These are phyloP conservation scores for Suillus alpinus DNA, from an alignment of 768 basidiomycete species.

Conservation along the genomic window DNA sequence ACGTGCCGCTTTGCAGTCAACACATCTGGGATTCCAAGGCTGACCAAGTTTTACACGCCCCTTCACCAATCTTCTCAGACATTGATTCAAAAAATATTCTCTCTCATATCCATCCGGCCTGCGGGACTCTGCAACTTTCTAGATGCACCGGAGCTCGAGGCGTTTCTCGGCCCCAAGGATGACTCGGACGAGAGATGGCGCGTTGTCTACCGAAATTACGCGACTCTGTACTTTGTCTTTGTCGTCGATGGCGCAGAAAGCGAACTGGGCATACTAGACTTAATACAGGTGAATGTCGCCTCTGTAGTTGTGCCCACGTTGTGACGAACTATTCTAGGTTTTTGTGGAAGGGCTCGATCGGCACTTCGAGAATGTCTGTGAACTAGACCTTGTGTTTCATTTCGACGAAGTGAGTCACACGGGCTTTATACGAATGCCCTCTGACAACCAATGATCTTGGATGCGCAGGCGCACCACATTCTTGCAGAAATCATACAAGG, in stretches of 20 bases:
- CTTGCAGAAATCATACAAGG: constrained; percentile 96
- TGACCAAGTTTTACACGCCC: constrained; percentile 88
- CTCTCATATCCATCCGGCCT: constrained; percentile 79
- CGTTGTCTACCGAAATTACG: constrained; percentile 94
- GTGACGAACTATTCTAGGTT: constrained; percentile 45
- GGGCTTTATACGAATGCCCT: background rate
- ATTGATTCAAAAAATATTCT: constrained; percentile 86
- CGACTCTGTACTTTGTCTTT: constrained; percentile 95
- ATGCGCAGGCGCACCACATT: constrained; percentile 82
- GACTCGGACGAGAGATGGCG: constrained; percentile 65
- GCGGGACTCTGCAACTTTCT: constrained; percentile 92
- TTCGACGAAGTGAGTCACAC: constrained; percentile 80
- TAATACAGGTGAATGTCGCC: constrained; percentile 68
- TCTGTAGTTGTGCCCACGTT: background rate
- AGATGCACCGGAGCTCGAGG: constrained; percentile 85
- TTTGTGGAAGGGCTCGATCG: constrained; percentile 96
- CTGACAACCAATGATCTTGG: constrained; percentile 2
- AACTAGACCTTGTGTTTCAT: constrained; percentile 96
- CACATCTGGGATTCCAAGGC: constrained; percentile 81
- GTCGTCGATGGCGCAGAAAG: constrained; percentile 96
- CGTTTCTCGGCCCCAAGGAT: constrained; percentile 55
- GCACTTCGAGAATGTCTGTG: constrained; percentile 97
- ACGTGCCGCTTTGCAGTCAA: constrained; percentile 61
- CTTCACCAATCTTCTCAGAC: constrained; percentile 58
- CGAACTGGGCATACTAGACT: constrained; percentile 91